A percentile compares a stretch with the other conserved stretches of the same genome.
phyloP scores from a whole-genome alignment of 2,329 filamentous ascomycete genomes.

The Chalaropsis thielavioides region DNA sequence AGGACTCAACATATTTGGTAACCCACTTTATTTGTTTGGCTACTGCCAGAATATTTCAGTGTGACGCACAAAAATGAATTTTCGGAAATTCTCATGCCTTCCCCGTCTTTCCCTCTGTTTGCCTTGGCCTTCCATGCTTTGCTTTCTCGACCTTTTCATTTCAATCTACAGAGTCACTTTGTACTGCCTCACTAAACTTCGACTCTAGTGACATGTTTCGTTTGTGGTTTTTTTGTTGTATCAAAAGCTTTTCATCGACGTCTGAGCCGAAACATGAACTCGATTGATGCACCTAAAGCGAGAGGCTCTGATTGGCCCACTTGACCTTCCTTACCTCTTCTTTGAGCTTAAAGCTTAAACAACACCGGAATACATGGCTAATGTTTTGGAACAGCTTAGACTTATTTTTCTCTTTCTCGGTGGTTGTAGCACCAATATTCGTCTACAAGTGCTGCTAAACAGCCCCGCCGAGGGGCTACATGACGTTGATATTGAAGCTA shows the following conservation, averaged over 20 bases:
- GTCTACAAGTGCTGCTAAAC: too few relatives aligned
- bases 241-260: constrained; percentile 15
- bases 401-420: too few relatives aligned
- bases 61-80: neutral
- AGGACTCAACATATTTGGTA: too few relatives aligned
- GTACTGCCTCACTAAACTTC: neutral
- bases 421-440: too few relatives aligned
- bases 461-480: too few relatives aligned
- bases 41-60: too few relatives aligned
- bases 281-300: constrained; percentile 17
- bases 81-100: neutral
- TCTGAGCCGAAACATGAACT: constrained; percentile 14
- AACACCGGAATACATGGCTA: neutral
- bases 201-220: neutral
- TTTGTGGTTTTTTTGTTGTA: constrained; percentile 6
- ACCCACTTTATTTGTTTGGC: too few relatives aligned
- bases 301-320: constrained; percentile 13
- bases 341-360: neutral
- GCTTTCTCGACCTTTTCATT: neutral
- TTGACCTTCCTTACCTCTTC: neutral
- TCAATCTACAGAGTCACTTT: neutral
- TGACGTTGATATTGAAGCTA: too few relatives aligned
- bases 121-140: neutral
- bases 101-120: neutral
- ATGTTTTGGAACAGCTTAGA: neutral